Conservation (phyloP, 345 rosid species). For the Cochlearia excelsa region DNA sequence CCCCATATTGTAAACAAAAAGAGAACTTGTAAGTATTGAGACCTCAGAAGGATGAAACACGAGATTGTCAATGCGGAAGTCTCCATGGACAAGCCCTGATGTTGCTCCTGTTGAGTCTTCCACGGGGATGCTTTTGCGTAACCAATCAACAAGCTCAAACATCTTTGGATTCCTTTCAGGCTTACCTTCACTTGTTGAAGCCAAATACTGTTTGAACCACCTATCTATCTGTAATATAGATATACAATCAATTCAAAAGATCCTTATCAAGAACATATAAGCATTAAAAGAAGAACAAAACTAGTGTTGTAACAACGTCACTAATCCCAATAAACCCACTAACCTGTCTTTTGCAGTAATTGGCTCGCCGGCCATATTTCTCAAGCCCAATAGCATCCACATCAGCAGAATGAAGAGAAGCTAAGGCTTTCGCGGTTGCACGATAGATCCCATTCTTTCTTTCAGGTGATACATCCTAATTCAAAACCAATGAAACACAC, state of each 20-base stretch:
- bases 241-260: conserved; percentile 6
- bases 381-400: conserved; percentile 77
- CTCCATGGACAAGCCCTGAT: conserved; percentile 89
- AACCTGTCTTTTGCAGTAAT: conserved; percentile 90
- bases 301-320: background rate
- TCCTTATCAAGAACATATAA: background rate
- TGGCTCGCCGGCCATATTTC: conserved; percentile 68
- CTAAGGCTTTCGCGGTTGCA: conserved; percentile 72
- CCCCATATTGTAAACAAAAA: background rate
- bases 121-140: conserved; percentile 55
- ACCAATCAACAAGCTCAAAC: conserved; percentile 73
- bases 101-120: conserved; percentile 77
- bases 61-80: conserved; percentile 87
- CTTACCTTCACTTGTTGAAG: conserved; percentile 79
- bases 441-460: conserved; percentile 63
- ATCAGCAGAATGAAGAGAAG: conserved; percentile 73
- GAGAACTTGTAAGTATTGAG: conserved; percentile 14
- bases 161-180: conserved; percentile 73
- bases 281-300: conserved; percentile 1
- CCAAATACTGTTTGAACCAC: conserved; percentile 85
- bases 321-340: background rate
- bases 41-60: conserved; percentile 93
- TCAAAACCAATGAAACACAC: conserved; percentile 25
- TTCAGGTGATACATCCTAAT: conserved; percentile 59
- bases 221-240: conserved; percentile 64